Percentiles rank a stretch among this genome's conserved stretches.
phyloP scores from a whole-genome alignment of 192 early-diverging fungal genomes.

The Podila horticola region DNA sequence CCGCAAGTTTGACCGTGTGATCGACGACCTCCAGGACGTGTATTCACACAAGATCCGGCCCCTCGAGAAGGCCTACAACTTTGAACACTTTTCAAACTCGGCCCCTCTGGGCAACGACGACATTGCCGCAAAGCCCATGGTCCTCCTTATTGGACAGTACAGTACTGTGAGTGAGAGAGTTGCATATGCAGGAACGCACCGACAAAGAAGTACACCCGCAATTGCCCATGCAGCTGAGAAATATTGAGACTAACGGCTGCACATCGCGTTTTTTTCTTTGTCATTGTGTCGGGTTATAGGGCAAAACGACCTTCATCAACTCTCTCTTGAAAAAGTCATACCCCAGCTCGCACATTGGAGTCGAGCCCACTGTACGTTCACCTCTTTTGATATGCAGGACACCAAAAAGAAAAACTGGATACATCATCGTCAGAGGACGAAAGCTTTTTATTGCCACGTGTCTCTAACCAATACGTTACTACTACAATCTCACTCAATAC shows the following conservation, averaged over 20 bases:
- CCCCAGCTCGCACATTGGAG: slow-evolving; percentile 82
- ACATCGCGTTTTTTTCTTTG: neutral
- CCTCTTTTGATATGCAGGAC: neutral
- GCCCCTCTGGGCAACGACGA: slow-evolving; percentile 78
- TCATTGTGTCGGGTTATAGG: slow-evolving; percentile 29
- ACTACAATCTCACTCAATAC: too few relatives aligned
- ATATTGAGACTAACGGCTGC: neutral
- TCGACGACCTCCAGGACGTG: slow-evolving; percentile 72
- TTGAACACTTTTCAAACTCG: slow-evolving; percentile 76
- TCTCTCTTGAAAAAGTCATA: slow-evolving; percentile 80
- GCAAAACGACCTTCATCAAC: slow-evolving; percentile 87
- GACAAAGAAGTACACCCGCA: too few relatives aligned
- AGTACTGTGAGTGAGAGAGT: slow-evolving; percentile 59
- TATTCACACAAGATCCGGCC: slow-evolving; percentile 77
- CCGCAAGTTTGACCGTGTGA: slow-evolving; percentile 54
- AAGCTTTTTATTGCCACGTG: too few relatives aligned
- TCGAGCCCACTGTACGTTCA: slow-evolving; percentile 69
- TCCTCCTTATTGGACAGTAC: slow-evolving; percentile 86
- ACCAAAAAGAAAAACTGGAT: too few relatives aligned
- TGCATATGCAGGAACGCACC: neutral
- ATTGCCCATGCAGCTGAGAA: neutral
- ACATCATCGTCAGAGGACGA: too few relatives aligned
- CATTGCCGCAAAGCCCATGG: slow-evolving; percentile 85
- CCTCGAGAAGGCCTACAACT: slow-evolving; percentile 74
- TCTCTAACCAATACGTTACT: too few relatives aligned